Base-by-base conservation (phyloP, 164 flowering plant species). In the Magnolia changhungtana region DNA sequence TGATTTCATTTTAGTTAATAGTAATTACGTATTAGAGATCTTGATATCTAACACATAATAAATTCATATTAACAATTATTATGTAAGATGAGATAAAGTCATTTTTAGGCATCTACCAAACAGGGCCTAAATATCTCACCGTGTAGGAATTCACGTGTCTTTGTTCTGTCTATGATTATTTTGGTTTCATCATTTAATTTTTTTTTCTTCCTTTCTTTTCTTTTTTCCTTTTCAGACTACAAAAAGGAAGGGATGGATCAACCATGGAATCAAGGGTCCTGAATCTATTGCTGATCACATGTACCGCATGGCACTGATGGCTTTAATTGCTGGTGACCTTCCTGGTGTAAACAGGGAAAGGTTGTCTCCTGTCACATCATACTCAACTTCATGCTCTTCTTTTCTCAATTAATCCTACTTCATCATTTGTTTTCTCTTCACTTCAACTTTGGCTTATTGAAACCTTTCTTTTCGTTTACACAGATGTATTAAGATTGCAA, bases 261-360 rank as follows among this genome's bases (percentile, higher is more conserved):
- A 94, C 84, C 94, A 94, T 82, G 95, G 91, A 58, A 92, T 96
- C 77, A 84, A 94, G 80, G 91, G 94, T 71, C 91, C 99, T 71
- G 99, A 96, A 81, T 96, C 99, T 58, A 90, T 96, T 83, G 98
- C 97, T 64, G 99, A 94, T 81, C 99, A 96, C 82, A 92, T 92
- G 98, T 96, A 96, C 73, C 98, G 92, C 69, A 96, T 94, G 99
- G 83, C 97, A 69, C 78, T 96, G 83, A 96, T 96, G 99, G 89
- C 91, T 79, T 83, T 96, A 85, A 91, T 96, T 83, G 92, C 89
- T 71, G 88, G 86, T 68, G 97, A 94, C 75, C 77, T 90, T 81
- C 90, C 93, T 72, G 96, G 93, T 73, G 82, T 92, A 49, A 85
- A 96, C 83, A 88, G 97, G 74, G 99, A 94, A 83, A 92, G 98